Percentiles rank a stretch among this genome's conserved stretches.
Evolutionary conservation across 208 protist species (phyloP).

Genomic region (Trypanosoma rangeli): DNA sequence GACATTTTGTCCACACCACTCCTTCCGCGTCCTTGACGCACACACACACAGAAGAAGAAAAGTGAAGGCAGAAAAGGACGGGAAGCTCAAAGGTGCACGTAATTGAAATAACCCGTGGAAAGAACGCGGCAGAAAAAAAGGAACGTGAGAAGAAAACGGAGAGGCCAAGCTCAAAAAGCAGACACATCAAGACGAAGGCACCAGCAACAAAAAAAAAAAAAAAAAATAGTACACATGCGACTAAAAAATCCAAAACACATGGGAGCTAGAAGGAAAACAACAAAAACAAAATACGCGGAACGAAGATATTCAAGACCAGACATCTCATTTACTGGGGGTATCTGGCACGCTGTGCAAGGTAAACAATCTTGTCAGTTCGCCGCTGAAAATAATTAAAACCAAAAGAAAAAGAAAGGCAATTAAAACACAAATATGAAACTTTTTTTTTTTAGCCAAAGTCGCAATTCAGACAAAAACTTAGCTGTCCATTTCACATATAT

Average conservation of each 20-base stretch:
- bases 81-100: too few relatives aligned
- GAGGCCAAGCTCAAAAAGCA: too few relatives aligned
- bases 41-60: conserved; percentile 7
- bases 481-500: not conserved
- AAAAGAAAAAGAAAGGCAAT: not conserved
- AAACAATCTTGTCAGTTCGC: not conserved
- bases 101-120: not conserved
- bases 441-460: not conserved
- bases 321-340: not conserved
- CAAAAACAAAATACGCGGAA: not conserved
- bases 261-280: not conserved
- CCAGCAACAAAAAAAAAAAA: conserved; percentile 14
- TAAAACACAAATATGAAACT: not conserved
- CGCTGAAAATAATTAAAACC: not conserved
- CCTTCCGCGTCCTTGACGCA: not conserved
- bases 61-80: conserved; percentile 1
- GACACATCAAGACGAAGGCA: not conserved
- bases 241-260: conserved; percentile 1
- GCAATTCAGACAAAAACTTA: not conserved
- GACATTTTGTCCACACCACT: conserved; percentile 46
- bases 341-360: not conserved
- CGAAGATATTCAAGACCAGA: not conserved
- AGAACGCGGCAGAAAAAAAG: not conserved
- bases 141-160: not conserved
- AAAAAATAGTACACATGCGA: not conserved